Evolutionary conservation across 768 basidiomycete genomes (phyloP), one percentile per base, ranked within the genome.

Genomic region (Piloderma croceum): DNA sequence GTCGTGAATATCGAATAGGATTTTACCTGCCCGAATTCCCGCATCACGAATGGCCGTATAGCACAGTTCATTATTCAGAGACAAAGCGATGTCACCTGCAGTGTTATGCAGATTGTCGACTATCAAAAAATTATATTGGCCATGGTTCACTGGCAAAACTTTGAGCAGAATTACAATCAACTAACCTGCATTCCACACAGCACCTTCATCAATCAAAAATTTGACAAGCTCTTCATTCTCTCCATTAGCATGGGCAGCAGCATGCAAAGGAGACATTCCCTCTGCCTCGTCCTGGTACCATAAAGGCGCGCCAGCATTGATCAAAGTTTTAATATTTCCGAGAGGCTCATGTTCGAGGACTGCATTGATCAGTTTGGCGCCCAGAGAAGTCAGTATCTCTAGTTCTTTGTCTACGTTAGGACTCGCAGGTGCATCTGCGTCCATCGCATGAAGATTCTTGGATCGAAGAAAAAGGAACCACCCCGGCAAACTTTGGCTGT

Each of bases 1-100:
- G 17, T 33, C 36, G 25, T 21, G 33, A 41, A 34, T 17, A 22
- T 24, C 24, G 13, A 34, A 45, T 32, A 32, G 38, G 21, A 58
- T 62, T 69, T 54, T 47, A 89, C 93, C 92, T 63, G 86, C 74
- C 42, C 94, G 80, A 43, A 98, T 80, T 6, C 94, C 96, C 41
- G 94, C 88, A 63, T 94, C 83, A n/a, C 90, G 77, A 35, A 99
- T 85, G 38, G 78, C 54, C 17, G 67, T 74, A 60, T 97, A 98
- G 12, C 81, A 81, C 27, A 65, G 64, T 41, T 68, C 63, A 50
- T 92, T 76, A 50, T 94, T 93, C 60, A 86, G 73, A 6, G 91
- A 94, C 22, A 91, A 67, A 9, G 91, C 85, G 37, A 98, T 77
- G 50, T 97, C 94, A 7, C 82, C 92, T 1, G 96, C 89, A 6